These are phyloP conservation scores for Panicum hallii DNA, from an alignment of 202 grass and related monocot genomes.

Conservation along the genomic window DNA sequence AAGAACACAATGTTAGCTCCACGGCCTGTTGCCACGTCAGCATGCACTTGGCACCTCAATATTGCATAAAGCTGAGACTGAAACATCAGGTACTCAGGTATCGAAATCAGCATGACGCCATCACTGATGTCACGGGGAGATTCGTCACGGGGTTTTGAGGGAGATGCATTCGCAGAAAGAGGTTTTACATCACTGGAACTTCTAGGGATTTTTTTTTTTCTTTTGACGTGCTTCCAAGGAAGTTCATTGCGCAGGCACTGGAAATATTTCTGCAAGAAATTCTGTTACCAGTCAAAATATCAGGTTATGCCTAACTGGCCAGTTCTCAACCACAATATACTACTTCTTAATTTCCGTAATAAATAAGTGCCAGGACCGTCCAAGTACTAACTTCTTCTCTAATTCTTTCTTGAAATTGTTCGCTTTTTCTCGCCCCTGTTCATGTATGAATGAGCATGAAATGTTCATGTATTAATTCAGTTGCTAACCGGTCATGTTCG, in stretches of 20 bases:
- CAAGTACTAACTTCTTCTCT: not conserved
- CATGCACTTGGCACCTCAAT: slow-evolving; percentile 10
- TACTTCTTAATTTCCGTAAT: not conserved
- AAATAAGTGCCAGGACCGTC: not conserved
- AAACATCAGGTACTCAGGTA: not conserved
- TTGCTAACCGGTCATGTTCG: not conserved
- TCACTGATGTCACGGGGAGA: slow-evolving; percentile 39
- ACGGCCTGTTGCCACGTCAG: slow-evolving; percentile 8
- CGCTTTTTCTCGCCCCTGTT: not conserved
- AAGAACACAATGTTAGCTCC: not conserved
- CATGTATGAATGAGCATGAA: not conserved
- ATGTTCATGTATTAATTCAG: slow-evolving; percentile 13
- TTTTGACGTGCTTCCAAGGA: not conserved
- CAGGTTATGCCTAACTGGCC: not conserved
- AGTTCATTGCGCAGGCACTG: not conserved
- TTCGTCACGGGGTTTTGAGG: not conserved
- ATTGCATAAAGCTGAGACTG: slow-evolving; percentile 23
- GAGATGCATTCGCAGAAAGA: not conserved
- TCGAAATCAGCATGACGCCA: slow-evolving; percentile 47
- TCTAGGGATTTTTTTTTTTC: not conserved
- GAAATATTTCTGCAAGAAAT: not conserved
- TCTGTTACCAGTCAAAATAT: not conserved
- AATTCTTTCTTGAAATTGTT: not conserved
- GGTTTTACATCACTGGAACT: not conserved
- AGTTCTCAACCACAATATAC: not conserved